Evolutionary conservation across 2,329 filamentous ascomycete genomes (phyloP).

Genomic region (Penicillium palitans): DNA sequence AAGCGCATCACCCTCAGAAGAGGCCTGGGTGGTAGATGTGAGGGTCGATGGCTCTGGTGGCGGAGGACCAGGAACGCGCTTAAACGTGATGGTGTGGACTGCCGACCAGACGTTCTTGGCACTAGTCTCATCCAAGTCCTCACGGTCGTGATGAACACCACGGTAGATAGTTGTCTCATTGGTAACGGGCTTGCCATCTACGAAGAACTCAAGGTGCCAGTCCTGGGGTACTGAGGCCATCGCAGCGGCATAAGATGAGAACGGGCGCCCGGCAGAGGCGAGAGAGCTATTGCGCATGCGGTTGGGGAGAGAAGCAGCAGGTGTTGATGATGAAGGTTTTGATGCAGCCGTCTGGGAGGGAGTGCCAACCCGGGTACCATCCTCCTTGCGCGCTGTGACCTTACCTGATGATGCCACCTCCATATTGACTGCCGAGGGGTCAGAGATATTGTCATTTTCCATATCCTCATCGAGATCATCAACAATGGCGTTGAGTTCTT

Average conservation of each 20-base stretch:
- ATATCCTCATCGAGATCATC: conserved; percentile 86
- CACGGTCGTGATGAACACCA: conserved; percentile 75
- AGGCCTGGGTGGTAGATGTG: conserved; percentile 52
- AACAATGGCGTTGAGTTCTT: conserved; percentile 80
- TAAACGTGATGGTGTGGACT: conserved; percentile 89
- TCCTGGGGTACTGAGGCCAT: conserved; percentile 80
- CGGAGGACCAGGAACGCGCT: conserved; percentile 78
- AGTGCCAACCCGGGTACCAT: conserved; percentile 82
- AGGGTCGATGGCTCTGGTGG: conserved; percentile 70
- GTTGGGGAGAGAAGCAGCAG: conserved; percentile 22
- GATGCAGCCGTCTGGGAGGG: conserved; percentile 63
- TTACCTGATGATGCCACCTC: conserved; percentile 84
- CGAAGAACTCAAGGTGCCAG: conserved; percentile 95
- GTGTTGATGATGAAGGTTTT: conserved; percentile 42
- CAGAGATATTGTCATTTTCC: conserved; percentile 69
- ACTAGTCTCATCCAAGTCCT: conserved; percentile 63
- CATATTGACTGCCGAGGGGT: conserved; percentile 85
- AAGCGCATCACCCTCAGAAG: conserved; percentile 55
- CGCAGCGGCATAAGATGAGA: conserved; percentile 78
- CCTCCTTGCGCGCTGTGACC: conserved; percentile 86
- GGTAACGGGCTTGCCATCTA: conserved; percentile 78
- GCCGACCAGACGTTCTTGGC: conserved; percentile 84
- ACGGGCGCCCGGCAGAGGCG: conserved; percentile 57
- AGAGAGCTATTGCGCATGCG: conserved; percentile 45
- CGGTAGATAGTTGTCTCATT: conserved; percentile 96